Percentiles rank a stretch among this genome's conserved stretches.
Evolutionary conservation across 768 basidiomycete species (phyloP).

Genomic region (Boletus rubescentipes): DNA sequence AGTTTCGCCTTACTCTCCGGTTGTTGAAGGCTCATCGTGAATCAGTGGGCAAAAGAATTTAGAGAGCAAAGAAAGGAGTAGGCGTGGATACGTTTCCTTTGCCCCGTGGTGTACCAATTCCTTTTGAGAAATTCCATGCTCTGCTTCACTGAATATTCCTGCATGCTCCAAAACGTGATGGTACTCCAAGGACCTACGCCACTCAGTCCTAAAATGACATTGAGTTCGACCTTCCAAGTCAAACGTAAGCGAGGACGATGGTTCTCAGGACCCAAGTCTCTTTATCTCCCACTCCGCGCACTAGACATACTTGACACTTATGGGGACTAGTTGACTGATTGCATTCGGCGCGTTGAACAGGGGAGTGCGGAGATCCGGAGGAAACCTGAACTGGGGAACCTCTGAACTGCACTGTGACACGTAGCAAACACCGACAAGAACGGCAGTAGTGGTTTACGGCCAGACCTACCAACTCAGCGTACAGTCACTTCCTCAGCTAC

Average conservation of each 20-base stretch:
- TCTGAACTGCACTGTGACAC: no score
- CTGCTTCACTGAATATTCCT: neutral
- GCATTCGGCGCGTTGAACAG: no score
- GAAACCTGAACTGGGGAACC: no score
- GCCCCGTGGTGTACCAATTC: neutral
- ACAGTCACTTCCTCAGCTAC: no score
- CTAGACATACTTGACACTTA: no score
- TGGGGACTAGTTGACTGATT: no score
- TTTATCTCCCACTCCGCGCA: neutral
- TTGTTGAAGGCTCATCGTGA: slow-evolving; percentile 1
- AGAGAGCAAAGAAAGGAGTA: slow-evolving; percentile 29
- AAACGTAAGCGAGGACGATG: neutral
- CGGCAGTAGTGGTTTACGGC: no score
- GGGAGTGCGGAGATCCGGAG: no score
- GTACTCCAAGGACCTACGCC: neutral
- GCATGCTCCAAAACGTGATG: neutral
- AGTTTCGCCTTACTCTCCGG: neutral
- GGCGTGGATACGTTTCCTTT: neutral
- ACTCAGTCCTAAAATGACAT: neutral
- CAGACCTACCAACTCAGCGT: no score
- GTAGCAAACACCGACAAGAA: no score
- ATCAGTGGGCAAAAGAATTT: slow-evolving; percentile 54
- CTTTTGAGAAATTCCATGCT: neutral
- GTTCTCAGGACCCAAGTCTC: neutral
- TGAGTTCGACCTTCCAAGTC: neutral